phyloP scores from a whole-genome alignment of 2,329 filamentous ascomycete genomes.

The Zalaria obscura region DNA sequence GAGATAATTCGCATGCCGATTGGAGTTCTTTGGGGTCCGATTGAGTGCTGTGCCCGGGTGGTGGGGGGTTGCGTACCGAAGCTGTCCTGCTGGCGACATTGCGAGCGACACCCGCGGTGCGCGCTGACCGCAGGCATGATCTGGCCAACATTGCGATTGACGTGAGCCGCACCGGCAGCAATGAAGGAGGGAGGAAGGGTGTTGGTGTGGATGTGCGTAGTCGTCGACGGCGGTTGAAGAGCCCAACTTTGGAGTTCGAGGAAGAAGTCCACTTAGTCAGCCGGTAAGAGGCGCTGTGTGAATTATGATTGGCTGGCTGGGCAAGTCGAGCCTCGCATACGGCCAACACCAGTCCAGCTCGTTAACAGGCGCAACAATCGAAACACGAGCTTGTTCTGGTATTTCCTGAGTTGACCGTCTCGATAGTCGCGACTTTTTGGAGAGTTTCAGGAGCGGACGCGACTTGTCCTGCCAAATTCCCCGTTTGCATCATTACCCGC shows the following conservation, averaged over 20 bases:
- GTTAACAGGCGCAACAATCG: background rate
- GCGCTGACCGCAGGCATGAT: constrained; percentile 78
- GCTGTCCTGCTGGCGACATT: constrained; percentile 31
- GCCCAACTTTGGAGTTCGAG: no score
- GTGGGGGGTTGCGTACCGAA: constrained; percentile 22
- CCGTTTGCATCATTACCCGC: no score
- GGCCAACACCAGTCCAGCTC: background rate
- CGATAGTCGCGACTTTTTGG: no score
- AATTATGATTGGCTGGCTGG: constrained; percentile 1
- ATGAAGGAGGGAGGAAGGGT: constrained; percentile 1
- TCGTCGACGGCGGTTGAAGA: background rate
- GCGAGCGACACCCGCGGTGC: constrained; percentile 74
- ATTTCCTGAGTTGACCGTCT: no score
- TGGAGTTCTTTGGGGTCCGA: constrained; percentile 14
- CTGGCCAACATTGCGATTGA: constrained; percentile 64
- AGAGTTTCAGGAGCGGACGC: no score
- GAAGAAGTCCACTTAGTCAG: background rate
- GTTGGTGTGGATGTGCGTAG: constrained; percentile 1
- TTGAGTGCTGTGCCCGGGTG: background rate
- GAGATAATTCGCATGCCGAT: background rate
- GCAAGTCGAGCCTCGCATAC: background rate
- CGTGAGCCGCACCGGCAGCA: background rate
- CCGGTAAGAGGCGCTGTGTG: background rate
- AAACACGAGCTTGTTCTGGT: no score
- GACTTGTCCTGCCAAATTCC: no score